phyloP scores from a whole-genome alignment of 192 early-diverging fungal genomes.

The Diversispora epigaea region DNA sequence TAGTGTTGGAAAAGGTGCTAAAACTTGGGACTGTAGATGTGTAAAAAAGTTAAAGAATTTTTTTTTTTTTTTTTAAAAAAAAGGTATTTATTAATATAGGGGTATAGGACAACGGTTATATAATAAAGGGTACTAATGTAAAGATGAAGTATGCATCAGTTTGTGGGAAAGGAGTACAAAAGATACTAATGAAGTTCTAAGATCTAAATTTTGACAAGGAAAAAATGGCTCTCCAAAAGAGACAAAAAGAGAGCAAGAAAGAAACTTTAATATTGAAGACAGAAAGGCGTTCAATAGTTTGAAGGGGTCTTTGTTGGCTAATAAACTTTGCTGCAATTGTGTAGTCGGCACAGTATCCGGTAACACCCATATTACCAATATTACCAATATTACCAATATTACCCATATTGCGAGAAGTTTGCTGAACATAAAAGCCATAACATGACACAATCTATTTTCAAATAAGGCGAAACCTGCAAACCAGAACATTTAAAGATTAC shows the following conservation, averaged over 20 bases:
- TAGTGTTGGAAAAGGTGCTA: no score
- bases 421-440: no score
- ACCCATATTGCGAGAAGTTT: no score
- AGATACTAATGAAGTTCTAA: background rate
- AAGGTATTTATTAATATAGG: background rate
- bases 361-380: no score
- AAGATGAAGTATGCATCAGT: slow-evolving; percentile 4
- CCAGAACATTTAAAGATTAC: no score
- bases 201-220: slow-evolving; percentile 6
- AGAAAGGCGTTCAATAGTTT: slow-evolving; percentile 1
- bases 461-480: no score
- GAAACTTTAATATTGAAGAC: background rate
- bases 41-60: no score
- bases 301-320: slow-evolving; percentile 2
- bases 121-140: background rate
- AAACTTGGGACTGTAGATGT: no score
- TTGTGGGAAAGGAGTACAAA: no score
- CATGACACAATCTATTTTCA: no score
- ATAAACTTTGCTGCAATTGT: background rate
- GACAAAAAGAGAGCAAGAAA: background rate
- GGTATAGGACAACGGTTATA: background rate
- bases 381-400: no score
- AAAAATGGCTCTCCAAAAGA: background rate
- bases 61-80: no score
- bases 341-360: background rate